phyloP scores from a whole-genome alignment of 2,329 filamentous ascomycete genomes.

The Diaporthe eres region DNA sequence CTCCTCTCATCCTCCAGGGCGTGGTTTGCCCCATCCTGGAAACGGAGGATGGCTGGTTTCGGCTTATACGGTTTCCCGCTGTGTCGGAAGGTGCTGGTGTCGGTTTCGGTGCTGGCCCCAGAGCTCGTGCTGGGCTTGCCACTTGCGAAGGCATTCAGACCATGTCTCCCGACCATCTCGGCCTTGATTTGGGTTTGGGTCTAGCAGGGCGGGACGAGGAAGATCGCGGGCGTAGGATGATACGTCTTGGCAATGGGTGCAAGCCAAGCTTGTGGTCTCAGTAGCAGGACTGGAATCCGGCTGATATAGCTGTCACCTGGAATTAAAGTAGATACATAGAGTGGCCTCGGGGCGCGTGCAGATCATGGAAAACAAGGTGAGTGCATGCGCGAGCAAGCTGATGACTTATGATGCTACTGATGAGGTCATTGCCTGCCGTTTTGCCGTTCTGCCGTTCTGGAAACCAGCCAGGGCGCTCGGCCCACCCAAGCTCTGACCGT shows the following conservation, averaged over 20 bases:
- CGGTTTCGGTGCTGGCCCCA: not conserved
- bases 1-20: conserved; percentile 61
- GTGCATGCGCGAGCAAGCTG: not conserved
- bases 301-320: not conserved
- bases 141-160: conserved; percentile 28
- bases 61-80: conserved; percentile 29
- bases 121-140: not conserved
- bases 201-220: not conserved
- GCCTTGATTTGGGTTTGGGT: not conserved
- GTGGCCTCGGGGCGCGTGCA: not conserved
- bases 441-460: too few species aligned
- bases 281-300: not conserved
- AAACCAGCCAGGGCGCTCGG: too few species aligned
- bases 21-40: conserved; percentile 62
- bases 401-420: conserved; percentile 25
- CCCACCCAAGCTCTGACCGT: too few species aligned
- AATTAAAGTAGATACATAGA: not conserved
- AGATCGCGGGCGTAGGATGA: not conserved
- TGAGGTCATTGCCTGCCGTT: conserved; percentile 35
- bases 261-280: not conserved
- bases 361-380: conserved; percentile 14
- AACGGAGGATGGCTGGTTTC: conserved; percentile 48
- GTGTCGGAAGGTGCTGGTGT: not conserved
- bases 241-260: conserved; percentile 10
- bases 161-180: conserved; percentile 40